Evolutionary conservation across 108 stramenopile genomes (phyloP), one percentile per base, ranked within the genome.

Genomic region (Nitzschia putrida): DNA sequence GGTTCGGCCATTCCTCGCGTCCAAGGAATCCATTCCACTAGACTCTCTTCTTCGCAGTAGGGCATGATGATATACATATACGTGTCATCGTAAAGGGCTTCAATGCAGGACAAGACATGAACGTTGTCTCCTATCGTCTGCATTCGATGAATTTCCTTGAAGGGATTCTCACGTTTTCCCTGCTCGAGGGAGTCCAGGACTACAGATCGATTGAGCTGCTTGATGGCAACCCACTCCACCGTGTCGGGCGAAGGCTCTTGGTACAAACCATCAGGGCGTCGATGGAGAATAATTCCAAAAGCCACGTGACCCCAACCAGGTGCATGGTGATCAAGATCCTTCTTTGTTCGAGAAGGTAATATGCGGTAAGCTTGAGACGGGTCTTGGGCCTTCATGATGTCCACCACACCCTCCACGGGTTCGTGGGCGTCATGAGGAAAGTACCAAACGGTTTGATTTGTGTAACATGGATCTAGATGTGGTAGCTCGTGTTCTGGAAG

Each of bases 51-150:
- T 53, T 77, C 54, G 47, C 85, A 88, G 37, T 77, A 86, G 10
- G 86, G 85, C 76, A 79, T 83, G 52, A 93, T 63, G 45, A 74
- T 82, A 71, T 90, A 93, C 11, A 90, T 45, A 61, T 74, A 81
- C n/a, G 71, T 60, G 5, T 83, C 85, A 57, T 93, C 92, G 51
- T 78, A 61, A n/a, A 83, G 57, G 13, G 69, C 77, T 44, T 83
- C 82, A 22, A 78, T 37, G 25, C 73, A 58, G 13, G 64, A 64
- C 53, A 83, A 55, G 49, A 83, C 82, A 68, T 83, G 82, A 57
- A 74, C 43, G 45, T 76, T 76, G 45, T 83, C 82, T 37, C 82
- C 82, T 12, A 78, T 14, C 12, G 64, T 63, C 53, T 78, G 73
- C 82, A 83, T 83, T 13, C 73, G 69, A 34, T 52, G 50, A 29